Base-by-base conservation (phyloP, 768 basidiomycete species). In the Myochromella boudieri region DNA sequence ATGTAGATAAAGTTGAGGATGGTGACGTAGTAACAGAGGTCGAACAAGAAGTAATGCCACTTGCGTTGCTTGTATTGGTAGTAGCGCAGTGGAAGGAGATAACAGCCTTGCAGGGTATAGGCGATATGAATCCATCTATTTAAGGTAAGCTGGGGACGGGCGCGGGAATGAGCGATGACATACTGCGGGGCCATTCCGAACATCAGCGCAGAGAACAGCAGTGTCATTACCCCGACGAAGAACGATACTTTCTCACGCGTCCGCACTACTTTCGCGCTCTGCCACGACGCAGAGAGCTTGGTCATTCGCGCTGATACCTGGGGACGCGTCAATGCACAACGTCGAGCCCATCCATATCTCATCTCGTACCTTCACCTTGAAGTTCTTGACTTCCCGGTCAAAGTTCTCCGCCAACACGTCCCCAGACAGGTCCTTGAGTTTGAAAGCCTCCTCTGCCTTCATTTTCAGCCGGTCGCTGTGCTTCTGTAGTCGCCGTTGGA, bases 41-140 rank as follows among this genome's bases (percentile, higher is more conserved):
- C 89, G 65, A 91, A 92, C 32, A 93, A 77, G 72, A 95, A 95
- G 67, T 95, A 97, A 64, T 97, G 94, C 84, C 89, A 98, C 5
- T 81, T 77, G 45, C 91, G 88, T 63, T 87, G 84, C 78, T 97
- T 97, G 78, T 97, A 98, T 18, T 67, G 78, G 67, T 87, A 97
- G 5, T 75, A 77, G 29, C 95, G 88, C 29, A 87, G 68, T 1
- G 95, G 93, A 5, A 97, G 78, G 41, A 95, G 85, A 61, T 85
- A 86, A 27, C 82, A 65, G 18, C 80, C 78, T 61, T 88, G 89
- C 0, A 84, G 59, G 1, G 93, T 92, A 65, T 97, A 97, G 4
- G 84, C 78, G 11, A 94, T 74, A 46, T 95, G 95, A 17, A 95
- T 77, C 85, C 90, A 95, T 68, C 88, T 90, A 55, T n/a, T 44